Conservation (phyloP, 768 basidiomycete genomes). For the Suillus fuscotomentosus region DNA sequence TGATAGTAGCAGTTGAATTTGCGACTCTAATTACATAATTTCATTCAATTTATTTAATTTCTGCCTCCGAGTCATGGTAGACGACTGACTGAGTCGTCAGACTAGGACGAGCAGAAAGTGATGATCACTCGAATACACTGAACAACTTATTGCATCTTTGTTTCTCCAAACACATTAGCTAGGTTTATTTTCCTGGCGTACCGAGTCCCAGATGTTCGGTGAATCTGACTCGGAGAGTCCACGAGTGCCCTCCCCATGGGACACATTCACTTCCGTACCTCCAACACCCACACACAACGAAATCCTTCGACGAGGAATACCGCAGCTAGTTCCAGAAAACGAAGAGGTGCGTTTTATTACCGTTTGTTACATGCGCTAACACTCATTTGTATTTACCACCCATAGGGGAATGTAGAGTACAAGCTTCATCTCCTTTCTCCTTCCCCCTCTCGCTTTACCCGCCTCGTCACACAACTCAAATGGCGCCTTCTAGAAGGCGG, state of each 20-base stretch:
- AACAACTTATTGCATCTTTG: slow-evolving; percentile 3
- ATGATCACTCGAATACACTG: slow-evolving; percentile 61
- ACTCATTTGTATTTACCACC: not conserved
- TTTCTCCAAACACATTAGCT: not conserved
- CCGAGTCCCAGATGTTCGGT: slow-evolving; percentile 59
- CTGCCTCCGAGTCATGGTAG: no score
- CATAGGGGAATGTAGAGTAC: slow-evolving; percentile 88
- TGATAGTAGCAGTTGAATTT: no score
- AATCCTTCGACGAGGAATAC: slow-evolving; percentile 39
- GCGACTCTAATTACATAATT: no score
- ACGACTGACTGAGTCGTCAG: no score
- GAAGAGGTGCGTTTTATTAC: slow-evolving; percentile 47
- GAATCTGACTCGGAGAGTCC: slow-evolving; percentile 82
- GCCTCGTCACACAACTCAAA: slow-evolving; percentile 92
- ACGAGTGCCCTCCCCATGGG: slow-evolving; percentile 81
- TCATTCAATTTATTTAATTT: no score
- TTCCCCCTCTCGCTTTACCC: slow-evolving; percentile 69
- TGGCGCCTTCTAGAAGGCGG: slow-evolving; percentile 90
- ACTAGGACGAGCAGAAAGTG: slow-evolving; percentile 11
- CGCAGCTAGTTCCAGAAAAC: slow-evolving; percentile 72
- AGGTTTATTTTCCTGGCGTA: not conserved
- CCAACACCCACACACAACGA: slow-evolving; percentile 35
- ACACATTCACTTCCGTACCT: slow-evolving; percentile 62
- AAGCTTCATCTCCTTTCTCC: slow-evolving; percentile 88
- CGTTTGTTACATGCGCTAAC: not conserved